These are phyloP conservation scores for Coemansia reversa DNA, from an alignment of 192 early-diverging fungal species.

Conservation along the genomic window DNA sequence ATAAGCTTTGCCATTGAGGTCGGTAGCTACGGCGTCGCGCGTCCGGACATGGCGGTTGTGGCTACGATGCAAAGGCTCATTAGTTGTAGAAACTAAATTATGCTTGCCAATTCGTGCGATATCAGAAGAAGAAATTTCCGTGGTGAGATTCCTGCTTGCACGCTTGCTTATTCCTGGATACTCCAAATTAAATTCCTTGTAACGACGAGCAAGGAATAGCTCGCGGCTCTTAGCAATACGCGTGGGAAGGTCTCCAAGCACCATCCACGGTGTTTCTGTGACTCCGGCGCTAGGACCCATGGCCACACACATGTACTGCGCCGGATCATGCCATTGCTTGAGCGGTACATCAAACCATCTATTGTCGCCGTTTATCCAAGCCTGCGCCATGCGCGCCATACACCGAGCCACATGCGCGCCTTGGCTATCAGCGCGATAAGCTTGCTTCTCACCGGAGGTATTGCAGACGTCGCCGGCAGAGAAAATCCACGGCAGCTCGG, in stretches of 20 bases:
- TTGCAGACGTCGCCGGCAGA: constrained; percentile 68
- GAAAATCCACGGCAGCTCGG: constrained; percentile 68
- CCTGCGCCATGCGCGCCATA: constrained; percentile 52
- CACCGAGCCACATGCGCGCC: constrained; percentile 49
- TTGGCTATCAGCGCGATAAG: constrained; percentile 50
- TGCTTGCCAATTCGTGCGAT: background rate
- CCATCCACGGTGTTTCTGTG: constrained; percentile 55
- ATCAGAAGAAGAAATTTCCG: background rate
- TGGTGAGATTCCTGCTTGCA: background rate
- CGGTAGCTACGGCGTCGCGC: constrained; percentile 25
- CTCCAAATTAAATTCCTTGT: constrained; percentile 51
- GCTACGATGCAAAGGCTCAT: constrained; percentile 4
- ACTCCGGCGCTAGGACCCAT: constrained; percentile 47
- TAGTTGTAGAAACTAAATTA: background rate
- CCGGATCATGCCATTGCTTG: constrained; percentile 52
- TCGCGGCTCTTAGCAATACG: constrained; percentile 55
- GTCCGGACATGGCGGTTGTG: constrained; percentile 11
- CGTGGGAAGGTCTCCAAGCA: constrained; percentile 52
- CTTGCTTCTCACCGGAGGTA: constrained; percentile 51
- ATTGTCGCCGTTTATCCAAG: constrained; percentile 41
- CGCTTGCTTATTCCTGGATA: constrained; percentile 37
- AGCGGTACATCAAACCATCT: constrained; percentile 48
- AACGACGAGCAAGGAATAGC: constrained; percentile 53
- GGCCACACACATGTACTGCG: constrained; percentile 51
- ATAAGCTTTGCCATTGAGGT: constrained; percentile 16